Evolutionary conservation across 2,329 filamentous ascomycete genomes (phyloP).

Genomic region (Alternaria ethzedia): DNA sequence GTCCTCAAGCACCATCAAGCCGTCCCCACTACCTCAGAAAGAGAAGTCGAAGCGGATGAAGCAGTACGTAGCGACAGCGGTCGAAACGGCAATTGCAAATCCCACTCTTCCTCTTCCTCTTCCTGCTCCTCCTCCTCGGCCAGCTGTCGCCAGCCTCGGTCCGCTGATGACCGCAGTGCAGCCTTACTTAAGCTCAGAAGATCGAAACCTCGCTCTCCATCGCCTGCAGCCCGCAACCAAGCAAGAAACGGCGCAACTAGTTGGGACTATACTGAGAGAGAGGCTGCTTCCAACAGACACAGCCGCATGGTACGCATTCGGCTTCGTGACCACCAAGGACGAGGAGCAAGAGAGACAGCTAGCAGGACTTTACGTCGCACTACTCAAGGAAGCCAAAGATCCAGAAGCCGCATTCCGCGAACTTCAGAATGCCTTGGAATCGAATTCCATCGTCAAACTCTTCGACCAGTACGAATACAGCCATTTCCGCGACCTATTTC

Average conservation of each 20-base stretch:
- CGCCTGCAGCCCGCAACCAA: conserved; percentile 9
- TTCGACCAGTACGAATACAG: conserved; percentile 12
- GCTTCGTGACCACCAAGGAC: conserved; percentile 14
- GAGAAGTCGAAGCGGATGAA: neutral
- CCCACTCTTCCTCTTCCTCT: neutral
- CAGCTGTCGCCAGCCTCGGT: neutral
- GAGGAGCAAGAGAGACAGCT: conserved; percentile 12
- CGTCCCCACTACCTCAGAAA: neutral
- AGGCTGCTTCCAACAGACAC: neutral
- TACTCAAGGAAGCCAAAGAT: conserved; percentile 6
- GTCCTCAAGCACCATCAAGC: neutral
- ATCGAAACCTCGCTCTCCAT: neutral
- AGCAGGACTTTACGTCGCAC: conserved; percentile 7
- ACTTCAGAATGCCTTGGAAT: conserved; percentile 13
- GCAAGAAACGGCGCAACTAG: neutral
- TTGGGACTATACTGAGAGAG: neutral
- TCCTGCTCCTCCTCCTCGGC: neutral
- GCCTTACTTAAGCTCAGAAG: neutral
- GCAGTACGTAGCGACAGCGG: too few species aligned
- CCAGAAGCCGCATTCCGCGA: conserved; percentile 6
- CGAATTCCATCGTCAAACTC: neutral
- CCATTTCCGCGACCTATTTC: conserved; percentile 2
- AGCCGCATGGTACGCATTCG: conserved; percentile 22
- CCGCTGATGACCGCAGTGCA: neutral
- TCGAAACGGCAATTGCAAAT: fast-evolving